Evolutionary conservation across 2,329 filamentous ascomycete species (phyloP).

Genomic region (Sclerotinia glacialis): DNA sequence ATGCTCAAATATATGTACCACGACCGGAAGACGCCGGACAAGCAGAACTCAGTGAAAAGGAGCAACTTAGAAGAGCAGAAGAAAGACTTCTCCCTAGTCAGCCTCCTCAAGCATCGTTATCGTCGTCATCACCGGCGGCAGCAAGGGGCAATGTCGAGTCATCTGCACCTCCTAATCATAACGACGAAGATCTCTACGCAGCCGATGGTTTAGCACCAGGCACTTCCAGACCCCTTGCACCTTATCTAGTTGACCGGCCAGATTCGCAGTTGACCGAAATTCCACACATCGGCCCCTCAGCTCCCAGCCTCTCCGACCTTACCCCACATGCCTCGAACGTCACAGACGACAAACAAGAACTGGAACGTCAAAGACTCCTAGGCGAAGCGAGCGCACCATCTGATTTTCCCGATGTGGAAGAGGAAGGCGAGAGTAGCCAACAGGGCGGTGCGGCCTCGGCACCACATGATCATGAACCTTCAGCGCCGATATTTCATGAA

Average conservation of each 20-base stretch:
- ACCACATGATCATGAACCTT: slow-evolving; percentile 43
- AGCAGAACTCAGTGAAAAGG: slow-evolving; percentile 72
- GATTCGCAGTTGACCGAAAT: not conserved
- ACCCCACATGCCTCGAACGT: slow-evolving; percentile 30
- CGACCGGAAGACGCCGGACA: slow-evolving; percentile 60
- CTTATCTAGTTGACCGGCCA: slow-evolving; percentile 22
- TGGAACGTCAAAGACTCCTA: slow-evolving; percentile 56
- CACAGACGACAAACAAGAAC: slow-evolving; percentile 68
- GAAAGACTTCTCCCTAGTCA: slow-evolving; percentile 76
- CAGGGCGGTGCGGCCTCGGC: slow-evolving; percentile 9
- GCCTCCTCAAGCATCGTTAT: slow-evolving; percentile 55
- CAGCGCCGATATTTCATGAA: slow-evolving; percentile 57
- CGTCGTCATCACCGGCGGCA: slow-evolving; percentile 35
- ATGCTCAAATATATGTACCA: slow-evolving; percentile 52
- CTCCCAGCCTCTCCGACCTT: slow-evolving; percentile 32
- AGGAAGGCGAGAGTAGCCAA: slow-evolving; percentile 35
- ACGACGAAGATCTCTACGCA: slow-evolving; percentile 51
- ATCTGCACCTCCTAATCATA: slow-evolving; percentile 41
- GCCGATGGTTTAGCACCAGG: slow-evolving; percentile 43
- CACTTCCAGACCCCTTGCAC: slow-evolving; percentile 22
- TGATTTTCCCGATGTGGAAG: slow-evolving; percentile 50
- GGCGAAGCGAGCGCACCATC: slow-evolving; percentile 53
- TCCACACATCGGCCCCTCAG: slow-evolving; percentile 29
- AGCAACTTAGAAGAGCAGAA: slow-evolving; percentile 74
- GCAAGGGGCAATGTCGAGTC: slow-evolving; percentile 41